Evolutionary conservation across 148 eudicot genomes (phyloP), one percentile per base, ranked within the genome.

Genomic region (Rhododendron griersonianum): DNA sequence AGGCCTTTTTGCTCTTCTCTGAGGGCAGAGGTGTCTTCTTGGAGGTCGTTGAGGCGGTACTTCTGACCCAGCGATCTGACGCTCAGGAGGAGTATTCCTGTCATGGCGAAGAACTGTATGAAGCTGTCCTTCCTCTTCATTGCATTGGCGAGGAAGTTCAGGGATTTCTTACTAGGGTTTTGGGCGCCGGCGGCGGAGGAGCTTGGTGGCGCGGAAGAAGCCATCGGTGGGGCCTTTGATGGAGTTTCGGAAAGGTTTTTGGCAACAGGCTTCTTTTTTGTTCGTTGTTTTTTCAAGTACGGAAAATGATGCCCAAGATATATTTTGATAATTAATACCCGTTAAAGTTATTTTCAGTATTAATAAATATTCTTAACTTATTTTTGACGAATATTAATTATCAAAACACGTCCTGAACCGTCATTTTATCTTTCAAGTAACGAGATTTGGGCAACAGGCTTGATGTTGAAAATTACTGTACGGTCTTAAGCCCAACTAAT

Each of bases 101-200:
- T 71, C 76, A 71, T 71, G 39, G 41, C 76, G 41, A 71, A 71
- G 39, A 71, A 71, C 39, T 71, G 76, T 14, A 71, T 30, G 76
- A 71, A 71, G 41, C 76, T 71, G 76, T 71, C 76, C 11, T 71
- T 71, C 76, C 76, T 71, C 76, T 71, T 71, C 41, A 71, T 71
- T 71, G 76, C 76, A 14, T 30, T 30, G 0, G 76, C 76, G 7
- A 71, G 15, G 39, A 71, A 71, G 30, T 71, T 33, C 9, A 71
- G 39, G 0, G 76, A 13, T 15, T 71, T 71, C 2, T 71, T 71
- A 5, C 15, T 71, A 15, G 76, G 76, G 41, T 33, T 71, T 71
- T 33, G 41, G 39, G 76, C 41, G 76, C 41, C 41, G 76, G 41
- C 39, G 39, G 76, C 76, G 18, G 76, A 71, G 18, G 76, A 71